phyloP scores from a whole-genome alignment of 768 basidiomycete species.

The Lentinula lateritia region DNA sequence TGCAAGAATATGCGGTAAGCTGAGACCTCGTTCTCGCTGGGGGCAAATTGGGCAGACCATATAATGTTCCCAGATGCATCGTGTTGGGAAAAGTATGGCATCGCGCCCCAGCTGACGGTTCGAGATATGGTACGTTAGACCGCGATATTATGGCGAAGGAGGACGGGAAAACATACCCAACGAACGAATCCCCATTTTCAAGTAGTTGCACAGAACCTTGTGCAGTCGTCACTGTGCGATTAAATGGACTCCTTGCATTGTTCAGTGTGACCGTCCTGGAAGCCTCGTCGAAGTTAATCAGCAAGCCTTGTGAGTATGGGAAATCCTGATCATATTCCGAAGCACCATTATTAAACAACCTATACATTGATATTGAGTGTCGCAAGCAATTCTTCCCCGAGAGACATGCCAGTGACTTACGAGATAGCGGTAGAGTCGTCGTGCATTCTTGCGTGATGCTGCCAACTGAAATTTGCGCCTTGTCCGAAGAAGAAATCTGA shows the following conservation, averaged over 20 bases:
- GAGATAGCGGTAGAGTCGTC: background rate
- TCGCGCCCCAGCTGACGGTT: background rate
- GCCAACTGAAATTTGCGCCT: slow-evolving; percentile 12
- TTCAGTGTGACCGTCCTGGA: background rate
- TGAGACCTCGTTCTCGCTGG: background rate
- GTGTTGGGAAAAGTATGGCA: slow-evolving; percentile 4
- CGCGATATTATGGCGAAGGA: background rate
- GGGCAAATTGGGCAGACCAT: slow-evolving; percentile 5
- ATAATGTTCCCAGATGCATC: background rate
- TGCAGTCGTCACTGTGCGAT: background rate
- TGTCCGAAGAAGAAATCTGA: slow-evolving; percentile 10
- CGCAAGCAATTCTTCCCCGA: no score
- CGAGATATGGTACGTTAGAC: background rate
- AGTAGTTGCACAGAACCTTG: slow-evolving; percentile 2
- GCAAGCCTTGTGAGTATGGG: background rate
- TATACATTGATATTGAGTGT: background rate
- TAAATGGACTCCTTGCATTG: background rate
- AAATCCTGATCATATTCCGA: background rate
- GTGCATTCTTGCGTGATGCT: slow-evolving; percentile 13
- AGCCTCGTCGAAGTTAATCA: background rate
- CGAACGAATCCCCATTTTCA: background rate
- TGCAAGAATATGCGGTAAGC: background rate
- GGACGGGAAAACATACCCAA: background rate
- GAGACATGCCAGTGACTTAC: background rate
- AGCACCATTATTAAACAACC: slow-evolving; percentile 4